These are phyloP conservation scores for Ceratocystis papillata DNA, from an alignment of 2,329 filamentous ascomycete species.

Conservation along the genomic window DNA sequence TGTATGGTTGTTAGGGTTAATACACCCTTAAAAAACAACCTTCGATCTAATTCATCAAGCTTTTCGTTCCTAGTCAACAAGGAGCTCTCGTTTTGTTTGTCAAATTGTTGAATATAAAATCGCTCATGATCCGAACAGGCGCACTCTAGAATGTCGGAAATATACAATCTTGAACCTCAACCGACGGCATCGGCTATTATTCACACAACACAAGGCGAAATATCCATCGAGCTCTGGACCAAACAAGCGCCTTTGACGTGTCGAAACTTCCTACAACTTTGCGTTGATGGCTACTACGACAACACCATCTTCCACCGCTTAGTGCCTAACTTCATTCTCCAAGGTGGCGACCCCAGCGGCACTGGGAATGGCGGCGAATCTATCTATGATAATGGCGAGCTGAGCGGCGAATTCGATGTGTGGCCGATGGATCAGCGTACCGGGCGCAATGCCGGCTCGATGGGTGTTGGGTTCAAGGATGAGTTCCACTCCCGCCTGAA, in stretches of 20 bases:
- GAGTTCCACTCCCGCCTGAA: slow-evolving; percentile 88
- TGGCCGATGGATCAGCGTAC: slow-evolving; percentile 56
- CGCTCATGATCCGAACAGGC: background rate
- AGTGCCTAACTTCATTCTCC: slow-evolving; percentile 81
- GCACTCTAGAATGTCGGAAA: slow-evolving; percentile 56
- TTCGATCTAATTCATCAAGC: background rate
- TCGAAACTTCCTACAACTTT: slow-evolving; percentile 92
- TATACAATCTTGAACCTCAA: slow-evolving; percentile 85
- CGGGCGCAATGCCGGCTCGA: slow-evolving; percentile 49
- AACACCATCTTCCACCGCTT: slow-evolving; percentile 89
- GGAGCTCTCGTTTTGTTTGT: too few relatives aligned
- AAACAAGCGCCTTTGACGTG: slow-evolving; percentile 85
- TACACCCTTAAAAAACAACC: background rate
- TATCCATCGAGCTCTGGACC: slow-evolving; percentile 86
- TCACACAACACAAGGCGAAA: slow-evolving; percentile 78
- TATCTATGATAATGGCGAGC: slow-evolving; percentile 77
- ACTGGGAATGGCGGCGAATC: slow-evolving; percentile 86
- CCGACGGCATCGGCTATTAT: slow-evolving; percentile 86
- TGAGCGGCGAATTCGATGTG: slow-evolving; percentile 60
- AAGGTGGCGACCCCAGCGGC: slow-evolving; percentile 88
- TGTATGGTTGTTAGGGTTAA: slow-evolving; percentile 8
- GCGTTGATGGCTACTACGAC: slow-evolving; percentile 90
- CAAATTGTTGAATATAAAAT: too few relatives aligned
- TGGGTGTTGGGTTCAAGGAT: slow-evolving; percentile 58
- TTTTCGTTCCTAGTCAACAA: background rate